Conservation (phyloP, 495 filamentous ascomycete species). For the Hypoxylon fragiforme region DNA sequence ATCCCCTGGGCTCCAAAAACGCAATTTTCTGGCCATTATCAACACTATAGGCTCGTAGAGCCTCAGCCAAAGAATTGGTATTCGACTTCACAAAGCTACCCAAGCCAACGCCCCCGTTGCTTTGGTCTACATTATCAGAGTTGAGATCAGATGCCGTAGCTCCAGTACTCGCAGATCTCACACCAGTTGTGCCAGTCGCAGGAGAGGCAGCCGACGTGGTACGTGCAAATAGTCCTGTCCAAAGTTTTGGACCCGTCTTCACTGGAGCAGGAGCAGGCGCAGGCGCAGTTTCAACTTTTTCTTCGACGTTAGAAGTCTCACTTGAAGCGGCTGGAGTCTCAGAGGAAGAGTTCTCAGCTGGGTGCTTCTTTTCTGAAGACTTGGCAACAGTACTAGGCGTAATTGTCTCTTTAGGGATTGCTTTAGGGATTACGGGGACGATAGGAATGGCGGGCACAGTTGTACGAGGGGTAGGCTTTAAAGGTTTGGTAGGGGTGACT, state of each 20-base stretch:
- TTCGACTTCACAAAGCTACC: constrained; percentile 56
- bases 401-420: constrained; percentile 42
- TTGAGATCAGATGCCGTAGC: constrained; percentile 6
- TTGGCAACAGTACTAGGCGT: constrained; percentile 39
- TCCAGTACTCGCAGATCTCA: constrained; percentile 32
- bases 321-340: constrained; percentile 22
- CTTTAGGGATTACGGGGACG: constrained; percentile 66
- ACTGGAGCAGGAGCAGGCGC: constrained; percentile 47
- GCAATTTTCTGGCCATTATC: constrained; percentile 65
- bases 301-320: constrained; percentile 32
- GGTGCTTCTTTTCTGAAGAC: constrained; percentile 36
- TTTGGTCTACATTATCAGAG: constrained; percentile 4
- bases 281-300: constrained; percentile 40
- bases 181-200: constrained; percentile 26
- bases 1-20: constrained; percentile 90
- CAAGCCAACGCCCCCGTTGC: constrained; percentile 31
- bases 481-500: constrained; percentile 37
- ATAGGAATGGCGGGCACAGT: constrained; percentile 67
- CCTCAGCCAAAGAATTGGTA: constrained; percentile 69
- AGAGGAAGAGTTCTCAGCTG: constrained; percentile 28
- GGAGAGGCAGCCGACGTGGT: constrained; percentile 44
- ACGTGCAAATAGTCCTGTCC: constrained; percentile 73
- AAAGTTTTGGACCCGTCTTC: constrained; percentile 65
- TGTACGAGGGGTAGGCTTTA: constrained; percentile 53
- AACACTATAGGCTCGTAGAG: constrained; percentile 66